Evolutionary conservation across 78 protist species (phyloP).

Genomic region (Dictyostelium discoideum): DNA sequence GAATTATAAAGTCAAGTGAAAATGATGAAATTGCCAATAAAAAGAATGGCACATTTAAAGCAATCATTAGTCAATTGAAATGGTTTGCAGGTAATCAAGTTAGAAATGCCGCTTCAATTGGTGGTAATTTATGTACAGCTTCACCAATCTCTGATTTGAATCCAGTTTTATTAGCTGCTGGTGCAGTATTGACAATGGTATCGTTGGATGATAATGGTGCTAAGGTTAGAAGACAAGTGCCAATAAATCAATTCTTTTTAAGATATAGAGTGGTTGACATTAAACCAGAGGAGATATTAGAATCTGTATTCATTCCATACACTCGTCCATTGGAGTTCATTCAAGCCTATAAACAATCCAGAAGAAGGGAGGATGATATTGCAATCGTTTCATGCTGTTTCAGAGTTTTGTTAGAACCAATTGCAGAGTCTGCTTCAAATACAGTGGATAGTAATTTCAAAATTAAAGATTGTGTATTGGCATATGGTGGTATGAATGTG

Average conservation of each 20-base stretch:
- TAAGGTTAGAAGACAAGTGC: background rate
- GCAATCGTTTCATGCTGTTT: conserved; percentile 91
- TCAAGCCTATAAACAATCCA: conserved; percentile 87
- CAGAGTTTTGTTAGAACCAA: conserved; percentile 67
- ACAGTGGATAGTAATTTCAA: background rate
- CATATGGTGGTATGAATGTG: conserved; percentile 76
- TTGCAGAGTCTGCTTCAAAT: background rate
- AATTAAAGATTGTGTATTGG: conserved; percentile 15
- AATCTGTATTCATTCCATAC: conserved; percentile 76
- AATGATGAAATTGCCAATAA: background rate
- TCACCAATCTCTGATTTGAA: conserved; percentile 93
- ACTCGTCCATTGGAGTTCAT: conserved; percentile 71
- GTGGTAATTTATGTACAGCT: conserved; percentile 93
- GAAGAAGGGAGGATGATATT: conserved; percentile 95
- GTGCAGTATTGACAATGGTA: conserved; percentile 40
- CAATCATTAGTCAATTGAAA: conserved; percentile 80
- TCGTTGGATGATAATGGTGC: conserved; percentile 1
- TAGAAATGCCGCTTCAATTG: conserved; percentile 92
- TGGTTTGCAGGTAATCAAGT: conserved; percentile 94
- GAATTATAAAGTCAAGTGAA: background rate
- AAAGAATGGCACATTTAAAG: conserved; percentile 17
- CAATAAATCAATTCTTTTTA: conserved; percentile 43
- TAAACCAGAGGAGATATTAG: conserved; percentile 81
- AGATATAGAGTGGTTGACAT: conserved; percentile 85
- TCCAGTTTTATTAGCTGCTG: conserved; percentile 88